Conservation (phyloP, 176 grass and related monocot genomes). For the Lolium perenne region DNA sequence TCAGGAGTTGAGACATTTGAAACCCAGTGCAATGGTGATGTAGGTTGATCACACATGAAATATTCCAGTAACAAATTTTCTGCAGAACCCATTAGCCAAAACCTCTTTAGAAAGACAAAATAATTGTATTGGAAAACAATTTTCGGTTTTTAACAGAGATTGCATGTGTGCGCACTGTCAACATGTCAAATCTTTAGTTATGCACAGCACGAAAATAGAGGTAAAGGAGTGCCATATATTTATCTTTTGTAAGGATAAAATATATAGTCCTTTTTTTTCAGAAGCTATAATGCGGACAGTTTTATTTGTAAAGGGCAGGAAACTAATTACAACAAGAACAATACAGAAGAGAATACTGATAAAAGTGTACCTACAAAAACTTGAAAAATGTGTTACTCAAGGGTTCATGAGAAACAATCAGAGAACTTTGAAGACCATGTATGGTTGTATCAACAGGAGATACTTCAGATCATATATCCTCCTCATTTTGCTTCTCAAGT, state of each 20-base stretch:
- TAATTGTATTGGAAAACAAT: not conserved
- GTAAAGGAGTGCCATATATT: too few species aligned
- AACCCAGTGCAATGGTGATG: not conserved
- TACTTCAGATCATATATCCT: slow-evolving; percentile 46
- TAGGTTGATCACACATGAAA: not conserved
- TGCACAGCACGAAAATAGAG: too few species aligned
- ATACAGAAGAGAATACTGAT: not conserved
- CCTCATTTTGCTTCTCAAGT: slow-evolving; percentile 48
- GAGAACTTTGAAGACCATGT: slow-evolving; percentile 71
- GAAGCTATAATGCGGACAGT: too few species aligned
- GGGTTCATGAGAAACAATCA: slow-evolving; percentile 39
- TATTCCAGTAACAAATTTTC: not conserved
- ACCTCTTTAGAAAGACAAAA: not conserved
- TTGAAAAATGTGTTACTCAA: not conserved
- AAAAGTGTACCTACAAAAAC: not conserved
- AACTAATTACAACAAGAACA: not conserved
- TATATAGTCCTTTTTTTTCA: too few species aligned
- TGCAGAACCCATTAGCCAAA: not conserved
- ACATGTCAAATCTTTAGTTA: not conserved
- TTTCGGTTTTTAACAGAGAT: not conserved
- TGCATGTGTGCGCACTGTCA: not conserved
- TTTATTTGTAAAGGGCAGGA: too few species aligned
- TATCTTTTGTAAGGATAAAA: too few species aligned
- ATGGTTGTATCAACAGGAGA: slow-evolving; percentile 45
- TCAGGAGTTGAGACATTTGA: not conserved